Percentiles rank a stretch among this genome's conserved stretches.
These are phyloP conservation scores for Platanthera zijinensis DNA, from an alignment of 106 monocot species.

Conservation along the genomic window DNA sequence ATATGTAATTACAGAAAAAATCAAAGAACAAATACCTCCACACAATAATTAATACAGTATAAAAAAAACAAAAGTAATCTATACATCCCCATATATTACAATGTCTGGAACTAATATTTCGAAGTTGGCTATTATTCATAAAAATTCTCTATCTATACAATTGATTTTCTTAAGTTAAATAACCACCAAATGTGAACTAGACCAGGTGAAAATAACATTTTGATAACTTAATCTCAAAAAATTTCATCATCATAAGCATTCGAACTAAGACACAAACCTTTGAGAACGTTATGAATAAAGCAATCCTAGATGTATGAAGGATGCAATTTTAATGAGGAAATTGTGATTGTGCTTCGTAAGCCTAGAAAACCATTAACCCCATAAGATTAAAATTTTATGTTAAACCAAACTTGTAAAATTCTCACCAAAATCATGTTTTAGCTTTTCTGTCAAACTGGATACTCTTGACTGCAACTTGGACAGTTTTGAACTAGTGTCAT, in stretches of 20 bases:
- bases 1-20: no score
- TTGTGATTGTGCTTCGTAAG: background rate
- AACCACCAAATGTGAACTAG: background rate
- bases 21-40: no score
- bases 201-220: background rate
- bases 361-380: background rate
- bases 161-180: background rate
- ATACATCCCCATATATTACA: background rate
- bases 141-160: no score
- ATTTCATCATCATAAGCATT: background rate
- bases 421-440: constrained; percentile 91
- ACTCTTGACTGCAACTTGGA: constrained; percentile 87
- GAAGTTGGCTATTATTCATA: no score
- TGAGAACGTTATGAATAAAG: background rate
- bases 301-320: background rate
- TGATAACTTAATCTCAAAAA: background rate
- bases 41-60: background rate
- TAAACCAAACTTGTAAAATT: background rate
- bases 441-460: constrained; percentile 61
- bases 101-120: background rate
- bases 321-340: background rate
- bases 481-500: constrained; percentile 74
- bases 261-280: background rate
- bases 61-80: background rate
- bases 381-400: background rate